A percentile compares a stretch with the other conserved stretches of the same genome.
Conservation (phyloP, 2,329 filamentous ascomycete species). For the Aspergillus calidoustus region DNA sequence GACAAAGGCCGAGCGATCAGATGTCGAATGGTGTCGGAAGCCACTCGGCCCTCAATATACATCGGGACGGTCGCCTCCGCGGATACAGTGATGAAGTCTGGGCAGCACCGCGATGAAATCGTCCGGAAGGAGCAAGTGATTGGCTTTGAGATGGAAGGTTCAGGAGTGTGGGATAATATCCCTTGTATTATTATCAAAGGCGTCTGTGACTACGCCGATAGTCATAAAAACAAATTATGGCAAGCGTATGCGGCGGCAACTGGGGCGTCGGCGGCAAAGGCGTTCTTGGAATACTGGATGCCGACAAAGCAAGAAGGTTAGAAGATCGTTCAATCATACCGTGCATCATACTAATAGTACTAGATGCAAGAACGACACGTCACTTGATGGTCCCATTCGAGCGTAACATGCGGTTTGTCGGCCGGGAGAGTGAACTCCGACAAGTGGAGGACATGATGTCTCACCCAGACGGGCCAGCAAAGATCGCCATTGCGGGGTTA, state of each 20-base stretch:
- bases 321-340: not conserved
- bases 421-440: not conserved
- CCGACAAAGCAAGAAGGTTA: not conserved
- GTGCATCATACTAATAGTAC: not conserved
- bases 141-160: not conserved
- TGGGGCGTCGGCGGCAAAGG: not conserved
- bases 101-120: not conserved
- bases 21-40: not conserved
- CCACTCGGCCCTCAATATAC: not conserved
- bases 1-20: not conserved
- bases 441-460: not conserved
- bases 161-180: not conserved
- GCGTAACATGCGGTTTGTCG: not conserved
- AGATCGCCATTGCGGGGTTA: constrained; percentile 15
- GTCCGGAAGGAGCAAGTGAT: not conserved
- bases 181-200: not conserved
- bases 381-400: not conserved
- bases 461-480: not conserved
- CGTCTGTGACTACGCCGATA: not conserved
- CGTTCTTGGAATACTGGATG: not conserved
- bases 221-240: not conserved
- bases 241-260: not conserved
- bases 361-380: not conserved
- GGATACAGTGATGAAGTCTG: not conserved
- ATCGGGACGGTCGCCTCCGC: constrained; percentile 20